Evolutionary conservation across 257 asterid species (phyloP).

Genomic region (Pogostemon cablin): DNA sequence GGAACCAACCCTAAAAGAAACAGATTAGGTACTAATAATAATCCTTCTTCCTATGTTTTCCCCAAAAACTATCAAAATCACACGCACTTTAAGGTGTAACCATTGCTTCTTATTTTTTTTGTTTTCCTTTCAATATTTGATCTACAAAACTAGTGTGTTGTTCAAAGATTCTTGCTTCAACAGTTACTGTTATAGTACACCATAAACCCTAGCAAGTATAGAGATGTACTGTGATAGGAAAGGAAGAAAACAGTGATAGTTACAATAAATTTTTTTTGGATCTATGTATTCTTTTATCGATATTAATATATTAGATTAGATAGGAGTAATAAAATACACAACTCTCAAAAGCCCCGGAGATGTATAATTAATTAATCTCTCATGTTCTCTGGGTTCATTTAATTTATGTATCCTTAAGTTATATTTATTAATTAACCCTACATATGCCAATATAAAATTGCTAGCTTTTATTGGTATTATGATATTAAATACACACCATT

Average conservation of each 20-base stretch:
- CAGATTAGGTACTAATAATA: conserved; percentile 44
- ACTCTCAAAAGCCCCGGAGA: too few relatives aligned
- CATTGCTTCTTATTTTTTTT: background rate
- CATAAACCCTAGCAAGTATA: conserved; percentile 41
- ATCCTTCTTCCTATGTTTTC: background rate
- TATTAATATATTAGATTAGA: too few relatives aligned
- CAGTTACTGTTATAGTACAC: conserved; percentile 14
- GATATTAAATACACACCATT: too few relatives aligned
- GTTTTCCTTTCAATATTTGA: too few relatives aligned
- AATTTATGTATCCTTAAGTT: background rate
- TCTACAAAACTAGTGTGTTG: conserved; percentile 4
- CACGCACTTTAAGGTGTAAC: conserved; percentile 29
- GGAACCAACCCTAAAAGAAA: conserved; percentile 65
- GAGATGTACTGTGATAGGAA: conserved; percentile 1
- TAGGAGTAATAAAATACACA: too few relatives aligned
- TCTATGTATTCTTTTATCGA: background rate
- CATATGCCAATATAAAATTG: background rate
- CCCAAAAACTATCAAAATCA: background rate
- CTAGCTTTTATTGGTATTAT: background rate
- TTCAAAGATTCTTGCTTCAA: background rate
- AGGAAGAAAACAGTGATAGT: background rate
- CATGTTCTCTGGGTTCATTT: background rate
- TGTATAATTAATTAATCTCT: too few relatives aligned
- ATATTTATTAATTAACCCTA: background rate
- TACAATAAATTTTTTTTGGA: background rate